Base-by-base conservation (phyloP, 768 basidiomycete genomes). In the Lanmaoa pseudosensibilis region DNA sequence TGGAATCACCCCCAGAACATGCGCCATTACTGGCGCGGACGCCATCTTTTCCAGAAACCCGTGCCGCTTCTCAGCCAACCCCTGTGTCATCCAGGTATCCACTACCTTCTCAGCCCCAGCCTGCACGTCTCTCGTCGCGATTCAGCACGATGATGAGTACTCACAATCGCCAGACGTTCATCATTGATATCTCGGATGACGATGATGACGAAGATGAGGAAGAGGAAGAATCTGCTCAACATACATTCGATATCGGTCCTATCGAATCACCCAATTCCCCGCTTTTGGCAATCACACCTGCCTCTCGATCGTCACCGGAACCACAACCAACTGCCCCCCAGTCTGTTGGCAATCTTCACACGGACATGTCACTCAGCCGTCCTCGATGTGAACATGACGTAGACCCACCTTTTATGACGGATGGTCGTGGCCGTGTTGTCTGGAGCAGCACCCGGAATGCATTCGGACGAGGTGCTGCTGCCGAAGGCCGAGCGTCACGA, bases 381-480 rank as follows among this genome's bases (percentile, higher is more conserved):
- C 60, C 57, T 38, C 70, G 61, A 44, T 61, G 65, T 50, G 70
- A 75, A 48, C 73, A 74, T 47, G 69, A 75, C 16, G 40, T 61
- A 18, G 75, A 78, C 30, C 81, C 83, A 32, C 78, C 81, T 8
- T 86, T 86, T 62, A 74, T 83, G 55, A 86, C 85, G 15, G 85
- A 87, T 66, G 85, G 85, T 27, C 76, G 85, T 45, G 85, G 85
- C 10, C 74, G 84, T 53, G 84, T 85, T 21, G 80, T 86, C 46
- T 75, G 74, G 73, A 73, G 71, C 49, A 74, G 71, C 39, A 60
- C 71, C 23, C 65, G 64, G 21, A 65, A 53, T 41, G 49, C 46
- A 50, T 39, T 68, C 44, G 63, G 56, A 19, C 53, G 70, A 46
- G 55, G 61, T 7, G 27, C 49, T 37, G 43, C 48, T 13, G 46